Conservation (phyloP, 768 basidiomycete genomes). For the Suillus discolor region DNA sequence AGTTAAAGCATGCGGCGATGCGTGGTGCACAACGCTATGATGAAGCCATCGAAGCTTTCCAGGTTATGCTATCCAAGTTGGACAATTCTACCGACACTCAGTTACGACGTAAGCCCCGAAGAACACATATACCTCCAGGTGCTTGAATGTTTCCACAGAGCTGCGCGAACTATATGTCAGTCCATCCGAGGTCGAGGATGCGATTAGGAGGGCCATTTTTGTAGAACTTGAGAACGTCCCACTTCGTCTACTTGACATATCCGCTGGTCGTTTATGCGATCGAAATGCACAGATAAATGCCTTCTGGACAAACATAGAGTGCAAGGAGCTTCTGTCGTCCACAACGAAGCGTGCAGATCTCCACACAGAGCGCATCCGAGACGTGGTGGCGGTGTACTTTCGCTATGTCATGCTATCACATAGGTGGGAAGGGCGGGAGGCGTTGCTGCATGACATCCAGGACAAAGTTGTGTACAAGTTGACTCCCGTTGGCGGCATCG, state of each 20-base stretch:
- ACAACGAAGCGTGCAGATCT: neutral
- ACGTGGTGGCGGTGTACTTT: neutral
- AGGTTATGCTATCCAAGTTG: too few relatives aligned
- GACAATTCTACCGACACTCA: too few relatives aligned
- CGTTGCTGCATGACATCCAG: neutral
- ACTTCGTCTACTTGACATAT: neutral
- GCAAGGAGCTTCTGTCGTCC: neutral
- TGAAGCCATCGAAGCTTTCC: too few relatives aligned
- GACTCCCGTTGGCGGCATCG: neutral
- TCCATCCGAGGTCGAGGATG: neutral
- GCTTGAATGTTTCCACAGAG: neutral
- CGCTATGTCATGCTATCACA: neutral
- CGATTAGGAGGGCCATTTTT: neutral
- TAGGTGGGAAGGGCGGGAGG: neutral
- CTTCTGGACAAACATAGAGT: neutral
- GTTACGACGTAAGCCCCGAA: too few relatives aligned
- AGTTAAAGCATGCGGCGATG: too few relatives aligned
- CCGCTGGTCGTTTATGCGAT: neutral
- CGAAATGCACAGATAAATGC: neutral
- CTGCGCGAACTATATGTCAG: neutral
- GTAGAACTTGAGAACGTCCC: neutral
- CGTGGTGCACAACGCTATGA: too few relatives aligned
- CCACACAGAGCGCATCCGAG: neutral
- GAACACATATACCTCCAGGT: too few relatives aligned
- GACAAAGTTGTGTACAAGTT: neutral